Conservation (phyloP, 257 asterid species). For the Nicotiana benthamiana region DNA sequence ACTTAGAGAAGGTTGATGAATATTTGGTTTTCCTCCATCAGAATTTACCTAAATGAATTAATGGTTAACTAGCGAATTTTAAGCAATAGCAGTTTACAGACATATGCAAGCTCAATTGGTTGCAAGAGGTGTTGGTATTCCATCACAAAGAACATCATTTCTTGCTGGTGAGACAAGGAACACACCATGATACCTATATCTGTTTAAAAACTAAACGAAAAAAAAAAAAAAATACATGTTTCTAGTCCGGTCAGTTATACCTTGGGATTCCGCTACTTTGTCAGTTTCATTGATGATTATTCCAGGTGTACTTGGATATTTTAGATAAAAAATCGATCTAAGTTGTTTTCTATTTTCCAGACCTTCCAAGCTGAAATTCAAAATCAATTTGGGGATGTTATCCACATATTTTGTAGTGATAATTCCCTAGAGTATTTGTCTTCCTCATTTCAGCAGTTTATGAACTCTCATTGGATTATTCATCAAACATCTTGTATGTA, state of each 20-base stretch:
- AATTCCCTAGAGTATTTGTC: no score
- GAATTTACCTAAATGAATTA: slow-evolving; percentile 32
- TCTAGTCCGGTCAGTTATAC: background rate
- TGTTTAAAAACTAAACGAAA: background rate
- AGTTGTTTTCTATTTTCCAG: no score
- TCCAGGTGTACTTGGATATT: no score
- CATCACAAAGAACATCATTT: background rate
- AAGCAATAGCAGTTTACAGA: background rate
- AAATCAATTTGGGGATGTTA: no score
- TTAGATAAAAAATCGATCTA: no score
- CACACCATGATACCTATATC: background rate
- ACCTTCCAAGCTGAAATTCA: no score
- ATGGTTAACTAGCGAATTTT: slow-evolving; percentile 2
- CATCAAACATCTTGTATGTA: no score
- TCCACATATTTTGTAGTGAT: no score
- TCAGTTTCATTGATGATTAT: background rate
- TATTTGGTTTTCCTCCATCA: slow-evolving; percentile 30
- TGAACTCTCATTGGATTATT: no score
- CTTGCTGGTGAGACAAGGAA: background rate
- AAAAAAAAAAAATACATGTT: background rate
- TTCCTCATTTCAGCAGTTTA: no score
- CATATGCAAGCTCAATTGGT: background rate
- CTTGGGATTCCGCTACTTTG: no score
- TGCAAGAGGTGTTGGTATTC: slow-evolving; percentile 2
- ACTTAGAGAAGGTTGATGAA: slow-evolving; percentile 49